Base-by-base conservation (phyloP, 805 yeast genomes). In the Candida maesae region DNA sequence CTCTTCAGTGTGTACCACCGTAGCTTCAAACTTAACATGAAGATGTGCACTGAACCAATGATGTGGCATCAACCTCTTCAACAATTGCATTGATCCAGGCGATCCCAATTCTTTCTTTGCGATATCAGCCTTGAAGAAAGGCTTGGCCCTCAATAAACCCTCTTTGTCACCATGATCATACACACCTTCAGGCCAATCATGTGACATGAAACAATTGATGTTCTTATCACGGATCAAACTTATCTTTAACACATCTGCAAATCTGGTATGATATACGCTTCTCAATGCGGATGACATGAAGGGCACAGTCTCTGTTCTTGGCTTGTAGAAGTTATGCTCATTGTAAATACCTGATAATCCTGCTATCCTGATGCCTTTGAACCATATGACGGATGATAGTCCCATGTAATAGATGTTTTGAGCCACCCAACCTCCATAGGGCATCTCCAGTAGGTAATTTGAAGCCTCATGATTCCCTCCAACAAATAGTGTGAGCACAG, bases 401-500 rank as follows among this genome's bases (percentile, higher is more conserved):
- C 99, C 99, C 52, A 93, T 56, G 57, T 79, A 93, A 61, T 82
- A 93, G 12, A 93, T 86, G 47, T 83, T 81, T 1, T 88, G 86
- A 2, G 95, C 95, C 1, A 85, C 90, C 86, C 91, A 93, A 0
- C 99, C 99, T 11, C 99, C 99, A 58, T 72, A 74, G 44, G 76
- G 77, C 43, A 90, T 63, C 51, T 84, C 88, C 45, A 74, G 67
- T 47, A 93, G 57, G 58, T 84, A 86, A 44, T 81, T 78, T 43
- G 95, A 85, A 4, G 93, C 80, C 58, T 93, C 99, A 56, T 93
- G 99, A 62, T 93, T 93, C 0, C 99, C 99, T 3, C 99, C 98
- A 31, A 93, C 78, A 50, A 91, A 84, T 0, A 93, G 51, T 0
- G 98, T 91, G 24, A 79, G 61, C 1, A 83, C 70, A 0, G 96